A percentile compares a stretch with the other conserved stretches of the same genome.
phyloP scores from a whole-genome alignment of 495 filamentous ascomycete species.

The Xylaria curta region DNA sequence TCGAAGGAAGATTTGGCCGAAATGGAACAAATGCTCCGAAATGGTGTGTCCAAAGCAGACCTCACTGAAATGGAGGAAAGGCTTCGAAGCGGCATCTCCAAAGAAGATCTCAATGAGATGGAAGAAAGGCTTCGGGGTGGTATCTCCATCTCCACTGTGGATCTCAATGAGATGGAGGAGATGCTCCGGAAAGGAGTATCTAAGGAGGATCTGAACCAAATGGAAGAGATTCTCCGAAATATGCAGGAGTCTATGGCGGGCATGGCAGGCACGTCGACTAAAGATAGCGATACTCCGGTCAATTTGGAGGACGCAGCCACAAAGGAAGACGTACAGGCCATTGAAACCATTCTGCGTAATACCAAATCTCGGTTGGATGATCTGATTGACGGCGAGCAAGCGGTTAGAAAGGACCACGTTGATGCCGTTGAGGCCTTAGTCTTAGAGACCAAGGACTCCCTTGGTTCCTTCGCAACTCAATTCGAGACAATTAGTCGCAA shows the following conservation, averaged over 20 bases:
- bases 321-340: constrained; percentile 82
- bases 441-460: constrained; percentile 70
- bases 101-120: constrained; percentile 29
- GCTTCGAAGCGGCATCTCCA: constrained; percentile 38
- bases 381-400: constrained; percentile 66
- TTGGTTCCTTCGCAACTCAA: constrained; percentile 64
- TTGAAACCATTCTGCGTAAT: constrained; percentile 84
- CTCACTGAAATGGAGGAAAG: constrained; percentile 63
- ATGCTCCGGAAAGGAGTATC: constrained; percentile 82
- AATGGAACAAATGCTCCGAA: constrained; percentile 53
- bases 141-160: constrained; percentile 72
- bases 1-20: constrained; percentile 63
- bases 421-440: constrained; percentile 73
- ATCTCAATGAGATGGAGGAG: constrained; percentile 83
- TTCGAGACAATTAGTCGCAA: constrained; percentile 72
- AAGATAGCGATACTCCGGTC: constrained; percentile 32
- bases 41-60: constrained; percentile 61
- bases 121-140: constrained; percentile 42
- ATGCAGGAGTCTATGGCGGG: constrained; percentile 48
- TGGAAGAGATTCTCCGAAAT: constrained; percentile 53
- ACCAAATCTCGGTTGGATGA: constrained; percentile 85
- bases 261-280: constrained; percentile 16
- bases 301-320: constrained; percentile 52
- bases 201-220: constrained; percentile 75
- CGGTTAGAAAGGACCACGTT: constrained; percentile 76